These are phyloP conservation scores for Penicillium sp. DNA, from an alignment of 2,329 filamentous ascomycete species.

Conservation along the genomic window DNA sequence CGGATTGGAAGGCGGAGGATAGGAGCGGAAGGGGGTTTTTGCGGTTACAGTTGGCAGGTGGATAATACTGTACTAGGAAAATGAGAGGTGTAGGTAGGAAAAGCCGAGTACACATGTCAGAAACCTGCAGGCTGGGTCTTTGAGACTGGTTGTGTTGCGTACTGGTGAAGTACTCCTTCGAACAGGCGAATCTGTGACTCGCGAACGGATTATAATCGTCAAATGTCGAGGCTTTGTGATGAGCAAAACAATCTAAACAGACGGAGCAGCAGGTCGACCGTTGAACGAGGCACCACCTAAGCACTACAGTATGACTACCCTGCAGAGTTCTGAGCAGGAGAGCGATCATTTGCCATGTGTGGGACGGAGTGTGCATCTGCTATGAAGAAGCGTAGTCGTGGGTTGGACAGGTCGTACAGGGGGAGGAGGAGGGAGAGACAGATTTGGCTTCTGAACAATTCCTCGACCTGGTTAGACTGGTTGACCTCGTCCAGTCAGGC, in stretches of 20 bases:
- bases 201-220: too few species aligned
- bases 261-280: background rate
- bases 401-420: constrained; percentile 11
- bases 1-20: background rate
- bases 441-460: background rate
- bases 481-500: background rate
- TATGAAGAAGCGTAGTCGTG: constrained; percentile 11
- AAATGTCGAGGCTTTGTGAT: background rate
- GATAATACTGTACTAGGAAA: background rate
- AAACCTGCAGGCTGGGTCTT: background rate
- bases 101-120: constrained; percentile 1
- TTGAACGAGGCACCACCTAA: background rate
- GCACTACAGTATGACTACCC: background rate
- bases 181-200: background rate
- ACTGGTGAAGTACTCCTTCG: background rate
- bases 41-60: background rate
- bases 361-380: constrained; percentile 3
- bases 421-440: background rate
- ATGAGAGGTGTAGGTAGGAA: background rate
- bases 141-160: background rate
- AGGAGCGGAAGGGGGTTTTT: background rate
- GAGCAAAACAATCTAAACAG: background rate
- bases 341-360: constrained; percentile 12
- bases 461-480: background rate
- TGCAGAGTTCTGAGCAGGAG: background rate